Percentiles rank a stretch among this genome's conserved stretches.
phyloP scores from a whole-genome alignment of 371 early-diverging fungal species.

The Smittium mucronatum region DNA sequence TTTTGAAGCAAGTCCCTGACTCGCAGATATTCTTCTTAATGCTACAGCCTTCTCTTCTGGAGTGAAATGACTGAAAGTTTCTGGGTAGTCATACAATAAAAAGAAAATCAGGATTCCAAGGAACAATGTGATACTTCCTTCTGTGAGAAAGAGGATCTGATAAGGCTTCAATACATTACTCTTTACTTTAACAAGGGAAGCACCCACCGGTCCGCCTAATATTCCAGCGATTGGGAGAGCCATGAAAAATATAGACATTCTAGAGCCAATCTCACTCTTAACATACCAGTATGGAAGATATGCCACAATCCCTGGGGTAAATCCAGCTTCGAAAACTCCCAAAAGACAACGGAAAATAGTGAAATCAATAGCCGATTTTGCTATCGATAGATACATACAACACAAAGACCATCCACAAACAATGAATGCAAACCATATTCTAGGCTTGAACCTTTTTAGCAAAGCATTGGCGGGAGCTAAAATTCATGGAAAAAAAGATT shows the following conservation, averaged over 20 bases:
- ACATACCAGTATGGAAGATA: slow-evolving; percentile 63
- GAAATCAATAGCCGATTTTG: slow-evolving; percentile 14
- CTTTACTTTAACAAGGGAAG: slow-evolving; percentile 13
- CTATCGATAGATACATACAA: slow-evolving; percentile 33
- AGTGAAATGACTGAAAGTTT: slow-evolving; percentile 21
- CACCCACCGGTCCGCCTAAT: slow-evolving; percentile 23
- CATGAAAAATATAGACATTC: slow-evolving; percentile 36
- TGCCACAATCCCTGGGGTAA: slow-evolving; percentile 57
- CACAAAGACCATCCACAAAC: slow-evolving; percentile 46
- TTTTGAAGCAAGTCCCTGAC: slow-evolving; percentile 25
- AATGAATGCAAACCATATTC: slow-evolving; percentile 55
- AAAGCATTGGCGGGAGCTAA: slow-evolving; percentile 50
- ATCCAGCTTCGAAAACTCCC: slow-evolving; percentile 55
- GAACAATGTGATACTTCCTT: slow-evolving; percentile 17
- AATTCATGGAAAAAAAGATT: slow-evolving; percentile 9
- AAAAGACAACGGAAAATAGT: slow-evolving; percentile 43
- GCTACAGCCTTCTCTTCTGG: slow-evolving; percentile 26
- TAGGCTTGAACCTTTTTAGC: slow-evolving; percentile 46
- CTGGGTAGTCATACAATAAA: slow-evolving; percentile 26
- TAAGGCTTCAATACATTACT: slow-evolving; percentile 9
- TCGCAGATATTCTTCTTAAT: slow-evolving; percentile 15
- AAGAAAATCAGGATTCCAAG: slow-evolving; percentile 17
- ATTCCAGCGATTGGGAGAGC: slow-evolving; percentile 29
- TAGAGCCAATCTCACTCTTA: slow-evolving; percentile 45
- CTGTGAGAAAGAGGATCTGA: slow-evolving; percentile 23